phyloP scores from a whole-genome alignment of 2,329 filamentous ascomycete genomes.

The Phaeosphaeria sp. region DNA sequence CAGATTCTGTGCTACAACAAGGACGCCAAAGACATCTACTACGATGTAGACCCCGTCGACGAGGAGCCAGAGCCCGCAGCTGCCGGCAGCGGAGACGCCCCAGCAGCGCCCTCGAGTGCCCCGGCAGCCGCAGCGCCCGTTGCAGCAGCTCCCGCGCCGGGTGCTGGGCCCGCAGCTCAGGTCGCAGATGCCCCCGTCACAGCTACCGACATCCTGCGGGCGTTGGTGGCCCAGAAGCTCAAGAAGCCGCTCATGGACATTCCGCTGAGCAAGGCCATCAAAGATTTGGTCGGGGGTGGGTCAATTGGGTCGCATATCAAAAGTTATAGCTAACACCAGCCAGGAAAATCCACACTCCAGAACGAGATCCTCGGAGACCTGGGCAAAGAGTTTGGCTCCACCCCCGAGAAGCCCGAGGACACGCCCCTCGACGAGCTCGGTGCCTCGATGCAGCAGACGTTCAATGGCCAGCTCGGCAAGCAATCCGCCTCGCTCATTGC shows the following conservation, averaged over 20 bases:
- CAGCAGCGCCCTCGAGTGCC: slow-evolving; percentile 53
- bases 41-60: slow-evolving; percentile 94
- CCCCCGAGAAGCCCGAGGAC: slow-evolving; percentile 98
- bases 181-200: slow-evolving; percentile 86
- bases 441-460: slow-evolving; percentile 96
- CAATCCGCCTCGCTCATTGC: slow-evolving; percentile 93
- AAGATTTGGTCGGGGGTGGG: slow-evolving; percentile 95
- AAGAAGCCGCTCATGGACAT: slow-evolving; percentile 93
- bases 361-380: slow-evolving; percentile 98
- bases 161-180: slow-evolving; percentile 83
- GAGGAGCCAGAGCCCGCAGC: slow-evolving; percentile 68
- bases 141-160: slow-evolving; percentile 64
- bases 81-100: slow-evolving; percentile 51
- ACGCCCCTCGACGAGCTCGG: slow-evolving; percentile 94
- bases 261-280: slow-evolving; percentile 94
- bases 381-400: slow-evolving; percentile 97
- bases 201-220: slow-evolving; percentile 86
- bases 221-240: slow-evolving; percentile 93
- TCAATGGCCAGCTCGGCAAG: slow-evolving; percentile 97
- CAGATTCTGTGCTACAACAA: slow-evolving; percentile 99
- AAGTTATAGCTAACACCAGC: slow-evolving; percentile 20
- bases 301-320: slow-evolving; percentile 24
- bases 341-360: slow-evolving; percentile 97
- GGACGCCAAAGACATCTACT: slow-evolving; percentile 99
- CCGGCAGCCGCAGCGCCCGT: slow-evolving; percentile 60